Evolutionary conservation across 208 protist species (phyloP).

Genomic region (Trypanosoma conorhini): DNA sequence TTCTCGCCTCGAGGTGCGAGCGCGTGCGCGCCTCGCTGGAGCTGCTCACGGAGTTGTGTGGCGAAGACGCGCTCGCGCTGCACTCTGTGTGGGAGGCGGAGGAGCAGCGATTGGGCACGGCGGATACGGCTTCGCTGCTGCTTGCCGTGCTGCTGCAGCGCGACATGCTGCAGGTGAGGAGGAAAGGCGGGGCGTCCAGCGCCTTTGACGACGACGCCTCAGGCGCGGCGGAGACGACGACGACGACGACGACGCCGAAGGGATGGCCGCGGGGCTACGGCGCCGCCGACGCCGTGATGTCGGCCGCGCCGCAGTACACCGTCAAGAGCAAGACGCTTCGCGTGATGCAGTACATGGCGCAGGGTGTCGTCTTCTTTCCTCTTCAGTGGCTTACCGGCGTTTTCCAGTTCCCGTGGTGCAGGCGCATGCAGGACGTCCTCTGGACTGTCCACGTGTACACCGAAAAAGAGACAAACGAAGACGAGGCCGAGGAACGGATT

Average conservation of each 20-base stretch:
- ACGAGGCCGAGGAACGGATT: slow-evolving; percentile 24
- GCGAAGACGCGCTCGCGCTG: slow-evolving; percentile 43
- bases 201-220: neutral
- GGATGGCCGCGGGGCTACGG: neutral
- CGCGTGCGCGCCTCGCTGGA: slow-evolving; percentile 38
- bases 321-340: slow-evolving; percentile 62
- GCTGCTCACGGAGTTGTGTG: slow-evolving; percentile 53
- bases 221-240: neutral
- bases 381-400: slow-evolving; percentile 49
- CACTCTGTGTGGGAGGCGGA: slow-evolving; percentile 33
- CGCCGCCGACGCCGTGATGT: neutral
- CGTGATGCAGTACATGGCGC: slow-evolving; percentile 74
- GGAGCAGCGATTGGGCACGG: slow-evolving; percentile 3
- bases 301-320: slow-evolving; percentile 14
- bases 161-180: slow-evolving; percentile 41
- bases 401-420: slow-evolving; percentile 63
- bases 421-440: slow-evolving; percentile 58
- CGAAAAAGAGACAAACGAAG: slow-evolving; percentile 23
- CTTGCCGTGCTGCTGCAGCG: slow-evolving; percentile 44
- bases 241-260: neutral
- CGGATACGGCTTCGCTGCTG: slow-evolving; percentile 43
- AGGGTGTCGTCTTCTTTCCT: slow-evolving; percentile 67
- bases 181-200: neutral
- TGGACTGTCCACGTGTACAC: slow-evolving; percentile 54
- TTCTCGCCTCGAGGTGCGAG: slow-evolving; percentile 32